phyloP scores from a whole-genome alignment of 1,284 basidiomycete genomes.

The Cryptococcus sp. region DNA sequence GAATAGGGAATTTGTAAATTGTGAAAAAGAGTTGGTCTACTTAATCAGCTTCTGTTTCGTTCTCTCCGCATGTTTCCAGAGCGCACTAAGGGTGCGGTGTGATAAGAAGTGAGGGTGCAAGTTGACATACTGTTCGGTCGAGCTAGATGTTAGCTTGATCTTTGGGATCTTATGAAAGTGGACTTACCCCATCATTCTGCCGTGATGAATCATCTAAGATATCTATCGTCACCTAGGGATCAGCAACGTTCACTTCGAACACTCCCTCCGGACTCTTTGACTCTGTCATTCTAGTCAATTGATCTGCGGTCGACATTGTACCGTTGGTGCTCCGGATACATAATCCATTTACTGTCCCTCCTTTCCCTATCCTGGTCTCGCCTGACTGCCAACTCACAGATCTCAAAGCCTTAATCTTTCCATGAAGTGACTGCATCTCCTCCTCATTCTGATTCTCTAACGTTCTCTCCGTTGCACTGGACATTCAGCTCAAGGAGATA shows the following conservation, averaged over 20 bases:
- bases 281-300: too few relatives aligned
- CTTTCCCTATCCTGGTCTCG: too few relatives aligned
- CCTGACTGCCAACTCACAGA: slow-evolving; percentile 26
- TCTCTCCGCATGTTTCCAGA: too few relatives aligned
- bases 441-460: slow-evolving; percentile 50
- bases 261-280: neutral
- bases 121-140: slow-evolving; percentile 32
- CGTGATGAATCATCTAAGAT: slow-evolving; percentile 44
- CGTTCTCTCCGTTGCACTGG: slow-evolving; percentile 43
- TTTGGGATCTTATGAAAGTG: neutral
- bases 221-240: slow-evolving; percentile 44
- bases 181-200: slow-evolving; percentile 43
- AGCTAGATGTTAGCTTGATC: slow-evolving; percentile 16
- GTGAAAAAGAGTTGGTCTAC: slow-evolving; percentile 40
- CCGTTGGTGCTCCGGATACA: too few relatives aligned
- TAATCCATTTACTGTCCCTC: too few relatives aligned
- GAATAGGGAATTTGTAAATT: slow-evolving; percentile 43
- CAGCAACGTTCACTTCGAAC: neutral
- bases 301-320: too few relatives aligned
- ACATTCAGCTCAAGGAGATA: too few relatives aligned
- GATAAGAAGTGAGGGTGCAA: neutral
- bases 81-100: neutral
- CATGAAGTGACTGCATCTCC: slow-evolving; percentile 43
- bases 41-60: neutral
- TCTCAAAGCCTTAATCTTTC: slow-evolving; percentile 46